Evolutionary conservation across 345 rosid genomes (phyloP), one percentile per base, ranked within the genome.

Genomic region (Turritis glabra): DNA sequence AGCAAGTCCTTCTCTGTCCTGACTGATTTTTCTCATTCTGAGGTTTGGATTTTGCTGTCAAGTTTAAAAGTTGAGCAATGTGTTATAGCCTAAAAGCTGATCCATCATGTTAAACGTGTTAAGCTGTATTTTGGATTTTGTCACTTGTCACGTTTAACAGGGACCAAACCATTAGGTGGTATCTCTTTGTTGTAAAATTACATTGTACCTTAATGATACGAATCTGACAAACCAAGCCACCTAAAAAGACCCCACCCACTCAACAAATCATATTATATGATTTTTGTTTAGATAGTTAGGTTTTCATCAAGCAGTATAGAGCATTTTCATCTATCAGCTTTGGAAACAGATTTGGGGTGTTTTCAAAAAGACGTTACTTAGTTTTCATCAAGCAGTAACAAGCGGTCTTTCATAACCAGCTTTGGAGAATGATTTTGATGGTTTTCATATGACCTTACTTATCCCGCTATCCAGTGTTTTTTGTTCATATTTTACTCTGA

Each of bases 1-100:
- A 82, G 87, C 83, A 44, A 59, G 32, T 71, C 21, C 22, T 41
- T 21, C 63, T 56, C 66, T 62, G 27, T 66, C 58, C 47, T 44
- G 23, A 46, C 44, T 52, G 46, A 18, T 40, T 46, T 69, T 23
- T 43, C 38, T 63, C 35, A 5, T 10, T 44, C 6, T 69, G 43
- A 5, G 22, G 47, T 47, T 56, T 54, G 58, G 52, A 21, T 64
- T 13, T 47, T 47, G 11, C 33, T 54, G 23, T 62, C 29, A 41
- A n/a, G 64, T 43, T 25, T 26, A 67, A 58, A 48, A 19, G 26
- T 58, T 38, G 26, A 67, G 59, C 17, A 4, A 29, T 53, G 33
- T 57, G 60, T 67, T 9, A 50, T 19, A 64, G 48, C 38, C 8
- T 43, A 29, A 44, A 26, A 51, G 46, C 53, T 67, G 73, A 67